These are phyloP conservation scores for Rhizopus delemar DNA, from an alignment of 371 early-diverging fungal genomes.

Conservation along the genomic window DNA sequence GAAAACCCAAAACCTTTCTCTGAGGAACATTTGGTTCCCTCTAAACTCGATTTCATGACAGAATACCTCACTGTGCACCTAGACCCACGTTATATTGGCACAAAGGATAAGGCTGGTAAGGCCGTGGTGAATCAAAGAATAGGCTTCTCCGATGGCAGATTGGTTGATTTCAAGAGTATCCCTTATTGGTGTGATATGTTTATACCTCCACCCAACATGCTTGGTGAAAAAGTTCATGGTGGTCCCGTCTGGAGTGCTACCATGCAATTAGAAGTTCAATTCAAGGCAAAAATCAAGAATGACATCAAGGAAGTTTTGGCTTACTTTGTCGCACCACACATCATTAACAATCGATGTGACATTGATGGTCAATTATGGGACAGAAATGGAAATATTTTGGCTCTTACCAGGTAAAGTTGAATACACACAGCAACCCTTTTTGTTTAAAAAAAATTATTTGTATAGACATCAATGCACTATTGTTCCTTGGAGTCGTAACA, in stretches of 20 bases:
- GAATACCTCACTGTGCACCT: conserved; percentile 20
- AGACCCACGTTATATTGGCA: conserved; percentile 8
- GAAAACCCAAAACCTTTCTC: conserved; percentile 26
- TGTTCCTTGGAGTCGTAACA: conserved; percentile 45
- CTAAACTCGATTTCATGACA: conserved; percentile 33
- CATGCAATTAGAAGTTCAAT: conserved; percentile 49
- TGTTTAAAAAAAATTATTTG: too few relatives aligned
- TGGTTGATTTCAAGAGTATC: conserved; percentile 44
- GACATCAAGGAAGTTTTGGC: conserved; percentile 30
- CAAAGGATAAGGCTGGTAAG: conserved; percentile 16
- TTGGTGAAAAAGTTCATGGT: conserved; percentile 32
- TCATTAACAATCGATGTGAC: conserved; percentile 46
- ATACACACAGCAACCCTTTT: too few relatives aligned
- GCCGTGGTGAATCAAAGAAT: conserved; percentile 39
- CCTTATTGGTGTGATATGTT: conserved; percentile 51
- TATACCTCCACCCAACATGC: conserved; percentile 34
- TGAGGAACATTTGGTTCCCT: conserved; percentile 23
- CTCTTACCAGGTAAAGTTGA: conserved; percentile 26
- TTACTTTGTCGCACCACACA: conserved; percentile 39
- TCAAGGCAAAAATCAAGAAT: conserved; percentile 31
- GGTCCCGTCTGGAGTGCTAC: conserved; percentile 47
- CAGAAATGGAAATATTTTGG: conserved; percentile 34
- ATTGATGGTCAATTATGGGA: conserved; percentile 47
- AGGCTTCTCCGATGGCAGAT: conserved; percentile 35
- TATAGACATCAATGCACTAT: conserved; percentile 42